Evolutionary conservation across 176 grass and related monocot species (phyloP).

Genomic region (Phragmites australis): DNA sequence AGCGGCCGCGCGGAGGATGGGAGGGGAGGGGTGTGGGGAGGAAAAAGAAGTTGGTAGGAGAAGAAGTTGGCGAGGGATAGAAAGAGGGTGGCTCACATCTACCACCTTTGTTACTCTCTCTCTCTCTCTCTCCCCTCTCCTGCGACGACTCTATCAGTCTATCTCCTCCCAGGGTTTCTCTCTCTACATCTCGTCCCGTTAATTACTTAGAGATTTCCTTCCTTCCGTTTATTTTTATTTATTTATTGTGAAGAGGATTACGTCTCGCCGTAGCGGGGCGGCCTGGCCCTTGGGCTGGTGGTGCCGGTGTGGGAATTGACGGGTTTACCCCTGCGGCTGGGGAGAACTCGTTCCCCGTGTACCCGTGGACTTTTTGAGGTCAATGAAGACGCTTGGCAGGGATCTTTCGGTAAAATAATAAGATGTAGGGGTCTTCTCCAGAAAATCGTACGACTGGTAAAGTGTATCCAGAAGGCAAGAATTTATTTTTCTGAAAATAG

Average conservation of each 20-base stretch:
- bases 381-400: background rate
- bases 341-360: background rate
- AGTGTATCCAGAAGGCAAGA: too few relatives aligned
- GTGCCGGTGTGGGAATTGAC: conserved; percentile 11
- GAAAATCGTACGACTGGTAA: too few relatives aligned
- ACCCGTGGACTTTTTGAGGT: conserved; percentile 28
- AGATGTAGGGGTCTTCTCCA: too few relatives aligned
- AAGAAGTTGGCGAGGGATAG: conserved; percentile 66
- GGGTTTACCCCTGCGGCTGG: background rate
- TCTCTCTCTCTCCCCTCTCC: background rate
- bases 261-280: conserved; percentile 29
- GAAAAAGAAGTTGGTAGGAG: conserved; percentile 59
- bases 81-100: conserved; percentile 77
- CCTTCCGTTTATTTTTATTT: background rate
- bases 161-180: conserved; percentile 32
- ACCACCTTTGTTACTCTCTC: conserved; percentile 63
- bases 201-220: conserved; percentile 25
- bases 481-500: too few relatives aligned
- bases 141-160: conserved; percentile 22
- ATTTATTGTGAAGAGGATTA: conserved; percentile 50
- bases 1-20: conserved; percentile 21
- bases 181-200: conserved; percentile 37
- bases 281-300: background rate
- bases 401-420: background rate
- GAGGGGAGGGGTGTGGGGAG: background rate